phyloP scores from a whole-genome alignment of 441 rosid genomes.

The Viola pubescens region DNA sequence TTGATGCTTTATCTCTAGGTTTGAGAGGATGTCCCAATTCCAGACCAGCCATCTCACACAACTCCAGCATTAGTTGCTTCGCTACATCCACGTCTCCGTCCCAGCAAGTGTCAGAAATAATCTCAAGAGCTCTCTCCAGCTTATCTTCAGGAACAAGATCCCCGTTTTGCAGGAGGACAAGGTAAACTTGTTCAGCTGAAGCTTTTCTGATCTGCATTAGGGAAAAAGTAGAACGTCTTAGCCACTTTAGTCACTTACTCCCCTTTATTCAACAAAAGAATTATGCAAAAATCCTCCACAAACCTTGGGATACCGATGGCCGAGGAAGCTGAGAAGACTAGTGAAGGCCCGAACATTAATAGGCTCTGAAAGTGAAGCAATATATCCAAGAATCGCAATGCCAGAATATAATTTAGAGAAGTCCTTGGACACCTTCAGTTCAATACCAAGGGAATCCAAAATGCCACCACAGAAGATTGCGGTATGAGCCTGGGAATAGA shows the following conservation, averaged over 20 bases:
- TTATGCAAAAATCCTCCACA: not conserved
- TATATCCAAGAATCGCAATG: conserved; percentile 65
- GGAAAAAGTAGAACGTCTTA: not conserved
- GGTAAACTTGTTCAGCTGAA: conserved; percentile 67
- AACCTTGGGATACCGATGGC: conserved; percentile 84
- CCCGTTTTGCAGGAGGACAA: conserved; percentile 62
- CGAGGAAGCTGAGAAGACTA: conserved; percentile 61
- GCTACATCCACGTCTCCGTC: conserved; percentile 58
- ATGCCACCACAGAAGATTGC: conserved; percentile 44
- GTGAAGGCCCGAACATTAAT: conserved; percentile 49
- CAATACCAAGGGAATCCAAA: conserved; percentile 62
- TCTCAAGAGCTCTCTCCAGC: conserved; percentile 57
- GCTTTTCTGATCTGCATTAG: conserved; percentile 69
- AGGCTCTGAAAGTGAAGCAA: conserved; percentile 53
- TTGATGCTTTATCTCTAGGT: conserved; percentile 20
- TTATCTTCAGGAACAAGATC: conserved; percentile 51
- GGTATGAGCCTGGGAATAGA: conserved; percentile 42
- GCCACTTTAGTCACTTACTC: not conserved
- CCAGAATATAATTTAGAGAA: conserved; percentile 69
- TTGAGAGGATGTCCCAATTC: conserved; percentile 30
- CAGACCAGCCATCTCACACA: conserved; percentile 53
- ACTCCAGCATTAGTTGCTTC: conserved; percentile 38
- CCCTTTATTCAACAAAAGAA: no score
- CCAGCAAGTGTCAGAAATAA: conserved; percentile 66
- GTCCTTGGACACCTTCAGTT: conserved; percentile 66